Conservation (phyloP, 1,139 yeast genomes). For the Debaryomyces fabryi region DNA sequence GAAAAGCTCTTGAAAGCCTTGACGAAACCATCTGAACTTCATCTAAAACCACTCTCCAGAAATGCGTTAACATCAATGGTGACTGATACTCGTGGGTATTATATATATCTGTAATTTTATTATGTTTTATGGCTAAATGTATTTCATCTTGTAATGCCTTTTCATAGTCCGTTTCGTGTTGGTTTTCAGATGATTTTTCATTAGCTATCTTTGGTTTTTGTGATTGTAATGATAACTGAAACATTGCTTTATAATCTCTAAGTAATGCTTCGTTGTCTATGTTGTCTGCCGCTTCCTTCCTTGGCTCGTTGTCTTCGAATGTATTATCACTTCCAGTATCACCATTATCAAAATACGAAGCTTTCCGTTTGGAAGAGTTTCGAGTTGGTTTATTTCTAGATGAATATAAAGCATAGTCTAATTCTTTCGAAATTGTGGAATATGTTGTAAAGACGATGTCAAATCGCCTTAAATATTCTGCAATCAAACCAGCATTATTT, state of each 20-base stretch:
- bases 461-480: slow-evolving; percentile 51
- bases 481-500: slow-evolving; percentile 45
- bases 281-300: not conserved
- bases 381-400: slow-evolving; percentile 61
- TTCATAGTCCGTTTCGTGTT: slow-evolving; percentile 38
- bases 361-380: slow-evolving; percentile 23
- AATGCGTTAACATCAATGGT: slow-evolving; percentile 81
- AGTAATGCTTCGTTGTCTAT: slow-evolving; percentile 18
- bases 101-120: slow-evolving; percentile 27
- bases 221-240: slow-evolving; percentile 30
- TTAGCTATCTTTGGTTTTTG: slow-evolving; percentile 37
- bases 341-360: slow-evolving; percentile 14
- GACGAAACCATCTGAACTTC: slow-evolving; percentile 93
- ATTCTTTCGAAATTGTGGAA: slow-evolving; percentile 65
- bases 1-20: slow-evolving; percentile 73
- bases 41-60: slow-evolving; percentile 87
- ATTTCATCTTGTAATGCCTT: slow-evolving; percentile 42
- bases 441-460: slow-evolving; percentile 89
- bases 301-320: not conserved
- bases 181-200: slow-evolving; percentile 22
- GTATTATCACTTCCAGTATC: slow-evolving; percentile 13
- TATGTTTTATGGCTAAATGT: slow-evolving; percentile 35
- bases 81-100: slow-evolving; percentile 61
- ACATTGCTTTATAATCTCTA: slow-evolving; percentile 30
- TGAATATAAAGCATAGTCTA: slow-evolving; percentile 79